These are phyloP conservation scores for Trichoderma sp. DNA, from an alignment of 2,329 filamentous ascomycete genomes.

Conservation along the genomic window DNA sequence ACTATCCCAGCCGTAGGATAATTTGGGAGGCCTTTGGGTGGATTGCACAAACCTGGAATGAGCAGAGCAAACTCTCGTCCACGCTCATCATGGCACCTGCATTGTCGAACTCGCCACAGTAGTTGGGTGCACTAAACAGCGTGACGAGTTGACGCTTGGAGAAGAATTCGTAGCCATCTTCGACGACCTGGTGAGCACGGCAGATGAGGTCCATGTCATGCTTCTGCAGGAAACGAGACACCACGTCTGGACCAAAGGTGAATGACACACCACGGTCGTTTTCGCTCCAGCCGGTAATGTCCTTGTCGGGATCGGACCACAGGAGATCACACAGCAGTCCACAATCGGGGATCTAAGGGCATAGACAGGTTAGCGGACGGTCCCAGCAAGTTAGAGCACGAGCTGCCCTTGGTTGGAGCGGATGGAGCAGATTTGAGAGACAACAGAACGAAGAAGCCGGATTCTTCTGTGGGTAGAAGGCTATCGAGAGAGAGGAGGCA, in stretches of 20 bases:
- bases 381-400: neutral
- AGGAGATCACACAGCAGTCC: conserved; percentile 95
- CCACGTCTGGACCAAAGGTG: conserved; percentile 96
- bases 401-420: neutral
- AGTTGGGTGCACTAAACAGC: conserved; percentile 96
- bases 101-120: conserved; percentile 99
- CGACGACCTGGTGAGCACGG: conserved; percentile 96
- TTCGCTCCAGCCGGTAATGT: conserved; percentile 98
- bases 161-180: conserved; percentile 99
- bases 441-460: neutral
- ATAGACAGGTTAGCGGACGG: conserved; percentile 19
- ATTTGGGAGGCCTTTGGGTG: neutral
- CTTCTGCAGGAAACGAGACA: conserved; percentile 96
- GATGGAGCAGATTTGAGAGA: neutral
- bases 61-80: conserved; percentile 96
- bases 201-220: conserved; percentile 99
- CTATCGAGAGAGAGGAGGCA: conserved; percentile 29
- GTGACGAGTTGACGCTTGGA: conserved; percentile 97
- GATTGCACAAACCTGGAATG: conserved; percentile 77
- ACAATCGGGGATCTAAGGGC: conserved; percentile 90
- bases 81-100: conserved; percentile 99
- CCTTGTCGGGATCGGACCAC: conserved; percentile 99
- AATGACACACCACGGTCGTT: conserved; percentile 98
- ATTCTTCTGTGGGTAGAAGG: neutral
- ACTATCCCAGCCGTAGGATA: neutral